Base-by-base conservation (phyloP, 495 filamentous ascomycete species). In the Astrothelium subdiscretum region DNA sequence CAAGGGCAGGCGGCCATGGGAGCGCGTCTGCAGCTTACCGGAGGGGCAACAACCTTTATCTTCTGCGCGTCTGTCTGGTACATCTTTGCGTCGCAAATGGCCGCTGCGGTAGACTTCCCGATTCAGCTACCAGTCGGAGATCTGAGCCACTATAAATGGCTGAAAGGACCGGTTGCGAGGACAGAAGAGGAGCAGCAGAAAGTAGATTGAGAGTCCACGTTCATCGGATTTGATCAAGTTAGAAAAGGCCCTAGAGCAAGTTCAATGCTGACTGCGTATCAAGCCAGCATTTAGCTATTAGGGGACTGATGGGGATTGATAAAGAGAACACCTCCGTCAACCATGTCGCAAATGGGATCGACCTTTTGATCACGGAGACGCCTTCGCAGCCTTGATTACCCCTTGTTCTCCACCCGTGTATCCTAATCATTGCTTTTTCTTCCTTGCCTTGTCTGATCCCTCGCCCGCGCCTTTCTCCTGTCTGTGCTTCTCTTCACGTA, bases 11-110 rank as follows among this genome's bases (percentile, higher is more conserved):
- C 58, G 12, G 31, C 31, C 42, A 59, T 26, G 31, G 61, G 51
- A 10, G 29, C 51, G 13, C 48, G 48, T 12, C 24, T 54, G 11
- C 0, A 20, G 60, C 62, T 71, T 58, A 75, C 73, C 1, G 80
- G 70, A 26, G 82, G 81, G 4, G 81, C 76, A 15, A 75, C 71
- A 35, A 35, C 67, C 13, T 85, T 89, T 64, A 78, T 82, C 1
- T 78, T 82, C 1, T 74, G 73, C 44, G 43, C 82, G 40, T 75
- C 78, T 0, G 80, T 83, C 3, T 88, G 85, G 85, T 84, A 78
- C 66, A 82, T 86, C 38, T 83, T 89, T 62, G 65, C 80, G 29
- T 79, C 78, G 0, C 79, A 83, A 61, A 80, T 88, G 73, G 73
- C 87, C 2, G 82, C 78, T 1, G 74, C 78, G 0, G 62, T 86